Conservation (phyloP, 805 yeast genomes). For the Saccharomyces jurei region DNA sequence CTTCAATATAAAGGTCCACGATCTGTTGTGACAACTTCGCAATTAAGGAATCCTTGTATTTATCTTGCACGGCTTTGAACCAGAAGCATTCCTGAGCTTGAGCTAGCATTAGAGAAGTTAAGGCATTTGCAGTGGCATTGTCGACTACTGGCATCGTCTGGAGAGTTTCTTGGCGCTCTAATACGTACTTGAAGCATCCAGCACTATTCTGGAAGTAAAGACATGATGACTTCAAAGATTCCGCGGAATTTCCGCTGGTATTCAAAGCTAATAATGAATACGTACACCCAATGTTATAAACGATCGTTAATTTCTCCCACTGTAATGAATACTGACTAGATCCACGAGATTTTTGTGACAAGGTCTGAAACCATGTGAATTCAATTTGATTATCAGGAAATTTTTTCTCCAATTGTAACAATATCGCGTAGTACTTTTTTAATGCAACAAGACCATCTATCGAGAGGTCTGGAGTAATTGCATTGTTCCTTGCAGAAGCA, state of each 20-base stretch:
- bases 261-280: constrained; percentile 49
- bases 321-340: constrained; percentile 42
- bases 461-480: constrained; percentile 32
- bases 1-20: constrained; percentile 44
- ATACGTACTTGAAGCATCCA: constrained; percentile 46
- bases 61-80: constrained; percentile 49
- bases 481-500: constrained; percentile 37
- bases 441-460: constrained; percentile 33
- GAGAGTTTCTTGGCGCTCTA: constrained; percentile 9
- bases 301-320: constrained; percentile 54
- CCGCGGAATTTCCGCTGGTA: constrained; percentile 37
- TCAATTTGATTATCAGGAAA: constrained; percentile 56
- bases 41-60: constrained; percentile 48
- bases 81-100: constrained; percentile 86
- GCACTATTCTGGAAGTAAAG: constrained; percentile 63
- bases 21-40: constrained; percentile 61
- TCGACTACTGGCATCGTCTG: constrained; percentile 32
- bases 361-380: constrained; percentile 68
- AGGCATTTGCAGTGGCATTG: constrained; percentile 39
- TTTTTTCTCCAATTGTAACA: constrained; percentile 41
- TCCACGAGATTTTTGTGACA: constrained; percentile 47
- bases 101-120: constrained; percentile 54
- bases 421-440: constrained; percentile 40
- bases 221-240: constrained; percentile 56
- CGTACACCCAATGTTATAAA: constrained; percentile 62